Evolutionary conservation across 2,329 filamentous ascomycete species (phyloP), one percentile per base, ranked within the genome.

Genomic region (Diaporthe amygdali): DNA sequence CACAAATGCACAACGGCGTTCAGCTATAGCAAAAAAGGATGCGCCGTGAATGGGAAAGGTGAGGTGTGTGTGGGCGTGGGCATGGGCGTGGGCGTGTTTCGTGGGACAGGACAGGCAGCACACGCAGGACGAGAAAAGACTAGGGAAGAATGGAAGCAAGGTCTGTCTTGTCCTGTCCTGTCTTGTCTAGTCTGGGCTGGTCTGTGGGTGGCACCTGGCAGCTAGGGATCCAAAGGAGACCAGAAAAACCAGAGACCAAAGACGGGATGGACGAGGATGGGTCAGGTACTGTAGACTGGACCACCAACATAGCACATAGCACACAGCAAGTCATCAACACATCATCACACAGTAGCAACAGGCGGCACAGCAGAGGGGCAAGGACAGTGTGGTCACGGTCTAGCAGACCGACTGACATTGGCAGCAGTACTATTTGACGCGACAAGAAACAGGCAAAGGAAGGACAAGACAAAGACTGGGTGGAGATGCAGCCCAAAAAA

Each of bases 71-170:
- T 61, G 55, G 3, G 27, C 2, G 32, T 20, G 51, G 6, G 30
- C 27, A 39, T 63, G 59, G 10, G 30, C 59, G 59, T 64, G 59
- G 59, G 34, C 44, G n/a, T 64, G 59, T 49, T 44, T 49, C 14
- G 59, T 49, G 44, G 32, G 52, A 22, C 52, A 55, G 52, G 52
- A 61, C 27, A 46, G 56, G 27, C 37, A 44, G 55, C n/a, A 39
- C 55, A 44, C 37, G 15, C 25, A 32, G 56, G 56, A 63, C 41
- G 30, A 63, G 59, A 63, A 44, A 64, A 64, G 59, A 47, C 59
- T 44, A 49, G 32, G 59, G 59, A 64, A 64, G 44, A 64, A 49
- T 64, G 27, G 59, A 63, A 63, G 59, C 59, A 63, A 47, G 59
- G 41, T n/a, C 59, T 47, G 41, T 63, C 41, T 12, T 63, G 20